Conservation (phyloP, 2,329 filamentous ascomycete species). For the Lasiodiplodia citricola region DNA sequence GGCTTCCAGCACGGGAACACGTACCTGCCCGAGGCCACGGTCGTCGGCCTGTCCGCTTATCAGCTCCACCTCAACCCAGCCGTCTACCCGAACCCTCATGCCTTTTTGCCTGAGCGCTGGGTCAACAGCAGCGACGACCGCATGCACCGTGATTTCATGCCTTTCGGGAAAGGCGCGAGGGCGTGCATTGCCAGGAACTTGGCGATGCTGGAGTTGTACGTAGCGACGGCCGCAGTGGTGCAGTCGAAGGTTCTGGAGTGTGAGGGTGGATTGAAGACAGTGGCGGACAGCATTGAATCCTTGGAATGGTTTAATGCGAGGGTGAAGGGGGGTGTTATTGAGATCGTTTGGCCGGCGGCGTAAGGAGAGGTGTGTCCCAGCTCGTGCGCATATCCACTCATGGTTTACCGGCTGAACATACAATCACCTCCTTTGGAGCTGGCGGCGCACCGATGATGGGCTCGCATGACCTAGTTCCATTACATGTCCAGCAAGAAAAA, state of each 20-base stretch:
- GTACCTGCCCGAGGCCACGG: not conserved
- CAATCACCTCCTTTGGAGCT: too few species aligned
- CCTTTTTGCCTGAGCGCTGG: slow-evolving; percentile 45
- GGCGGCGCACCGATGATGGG: too few species aligned
- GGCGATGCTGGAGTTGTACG: slow-evolving; percentile 31
- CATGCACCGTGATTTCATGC: not conserved
- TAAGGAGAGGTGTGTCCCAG: too few species aligned
- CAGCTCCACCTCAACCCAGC: slow-evolving; percentile 35
- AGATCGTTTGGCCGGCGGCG: slow-evolving; percentile 31
- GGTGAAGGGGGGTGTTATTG: slow-evolving; percentile 56
- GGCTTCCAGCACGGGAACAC: not conserved
- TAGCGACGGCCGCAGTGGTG: slow-evolving; percentile 38
- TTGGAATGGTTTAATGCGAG: slow-evolving; percentile 63
- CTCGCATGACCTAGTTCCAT: too few species aligned
- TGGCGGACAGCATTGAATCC: slow-evolving; percentile 52
- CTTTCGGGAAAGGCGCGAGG: slow-evolving; percentile 33
- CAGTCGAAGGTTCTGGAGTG: slow-evolving; percentile 48
- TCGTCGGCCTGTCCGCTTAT: slow-evolving; percentile 42
- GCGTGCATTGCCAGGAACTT: slow-evolving; percentile 37
- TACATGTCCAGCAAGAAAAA: too few species aligned
- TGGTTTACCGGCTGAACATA: too few species aligned
- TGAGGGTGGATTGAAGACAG: slow-evolving; percentile 44
- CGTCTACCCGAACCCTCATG: slow-evolving; percentile 37
- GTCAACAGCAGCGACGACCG: slow-evolving; percentile 24
- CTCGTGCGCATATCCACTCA: too few species aligned